A percentile compares a stretch with the other conserved stretches of the same genome.
These are phyloP conservation scores for Nakazawaea populi DNA, from an alignment of 805 yeast genomes.

Conservation along the genomic window DNA sequence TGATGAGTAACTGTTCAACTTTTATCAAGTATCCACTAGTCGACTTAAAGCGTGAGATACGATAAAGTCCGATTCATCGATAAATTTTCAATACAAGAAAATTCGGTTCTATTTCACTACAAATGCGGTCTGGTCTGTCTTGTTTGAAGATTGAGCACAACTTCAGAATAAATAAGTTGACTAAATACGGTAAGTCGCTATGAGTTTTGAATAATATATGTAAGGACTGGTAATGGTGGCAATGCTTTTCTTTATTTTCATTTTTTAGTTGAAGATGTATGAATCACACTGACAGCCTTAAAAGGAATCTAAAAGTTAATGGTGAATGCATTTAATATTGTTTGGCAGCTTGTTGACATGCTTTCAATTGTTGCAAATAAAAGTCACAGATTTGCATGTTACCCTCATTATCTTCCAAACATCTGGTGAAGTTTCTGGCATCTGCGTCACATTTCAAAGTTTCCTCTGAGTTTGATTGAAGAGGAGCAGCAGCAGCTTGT, in stretches of 20 bases:
- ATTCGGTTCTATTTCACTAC: background rate
- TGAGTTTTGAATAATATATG: no score
- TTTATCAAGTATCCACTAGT: no score
- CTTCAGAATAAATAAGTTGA: background rate
- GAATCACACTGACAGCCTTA: no score
- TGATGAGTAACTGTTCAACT: no score
- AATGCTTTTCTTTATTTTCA: no score
- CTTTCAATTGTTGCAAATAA: conserved; percentile 95
- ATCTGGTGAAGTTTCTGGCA: conserved; percentile 92
- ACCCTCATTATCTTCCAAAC: conserved; percentile 90
- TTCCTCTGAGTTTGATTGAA: conserved; percentile 29
- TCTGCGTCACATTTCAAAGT: conserved; percentile 76
- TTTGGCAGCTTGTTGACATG: conserved; percentile 92
- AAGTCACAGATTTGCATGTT: conserved; percentile 96
- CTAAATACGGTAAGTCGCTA: background rate
- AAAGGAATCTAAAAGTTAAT: no score
- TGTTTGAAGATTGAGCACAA: background rate
- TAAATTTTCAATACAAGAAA: no score
- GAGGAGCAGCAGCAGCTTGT: conserved; percentile 23
- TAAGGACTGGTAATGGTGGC: no score
- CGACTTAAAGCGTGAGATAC: no score
- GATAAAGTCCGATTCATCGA: no score
- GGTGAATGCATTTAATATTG: conserved; percentile 48
- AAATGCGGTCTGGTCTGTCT: background rate
- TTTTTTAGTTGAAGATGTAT: no score